Base-by-base conservation (phyloP, 1,139 yeast genomes). In the Suhomyces kunorum region DNA sequence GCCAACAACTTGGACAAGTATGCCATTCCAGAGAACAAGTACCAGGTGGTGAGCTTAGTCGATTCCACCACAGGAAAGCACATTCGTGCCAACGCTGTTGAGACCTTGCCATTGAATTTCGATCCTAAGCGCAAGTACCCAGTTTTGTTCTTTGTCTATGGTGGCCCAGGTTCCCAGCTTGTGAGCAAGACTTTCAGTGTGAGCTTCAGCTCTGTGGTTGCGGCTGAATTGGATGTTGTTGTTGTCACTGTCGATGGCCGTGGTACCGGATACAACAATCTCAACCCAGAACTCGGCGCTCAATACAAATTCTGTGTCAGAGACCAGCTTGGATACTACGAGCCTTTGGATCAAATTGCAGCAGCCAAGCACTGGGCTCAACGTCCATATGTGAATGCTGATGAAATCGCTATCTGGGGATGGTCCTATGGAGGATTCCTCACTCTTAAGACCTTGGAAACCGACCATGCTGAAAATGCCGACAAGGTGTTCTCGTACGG, bases 381-480 rank as follows among this genome's bases (percentile, higher is more conserved):
- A 6, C 74, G 74, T 45, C 49, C 72, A 2, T 85, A 77, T 51
- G 83, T 84, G 30, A 87, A 85, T 56, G 54, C 64, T 6, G 64
- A 67, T 4, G 70, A 78, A 47, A 78, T 84, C 9, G 87, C 87
- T 1, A 77, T 85, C 39, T 85, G 88, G 81, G 94, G 94, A 6
- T 85, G 92, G 90, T 83, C 89, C 2, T 85, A 84, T 55, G 94
- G 94, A 43, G 94, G 92, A 0, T 85, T 77, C 55, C 71, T 83
- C 67, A 83, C 94, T 0, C 68, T 85, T 49, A 85, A 84, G 55
- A 83, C 90, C 0, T 60, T 85, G 38, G 92, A 85, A 60, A 71
- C 75, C 17, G 92, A 85, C 58, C 64, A 63, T 8, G 32, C 17
- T 8, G 77, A 81, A 12, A 70, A 74, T n/a, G 24, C 24, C n/a